These are phyloP conservation scores for Sphaerulina vaccinii DNA, from an alignment of 2,329 filamentous ascomycete genomes.

Conservation along the genomic window DNA sequence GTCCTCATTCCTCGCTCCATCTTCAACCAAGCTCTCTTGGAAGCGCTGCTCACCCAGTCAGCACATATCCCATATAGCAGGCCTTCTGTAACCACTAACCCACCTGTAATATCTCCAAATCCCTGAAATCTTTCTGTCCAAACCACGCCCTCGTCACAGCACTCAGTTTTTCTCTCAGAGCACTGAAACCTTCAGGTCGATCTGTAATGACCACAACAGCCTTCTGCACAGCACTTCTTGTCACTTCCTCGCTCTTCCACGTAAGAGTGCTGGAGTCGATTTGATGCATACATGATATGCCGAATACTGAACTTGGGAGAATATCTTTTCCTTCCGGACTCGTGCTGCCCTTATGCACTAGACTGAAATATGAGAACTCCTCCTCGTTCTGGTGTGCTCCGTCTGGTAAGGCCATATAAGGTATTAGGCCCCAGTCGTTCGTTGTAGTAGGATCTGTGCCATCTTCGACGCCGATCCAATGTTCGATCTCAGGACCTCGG, in stretches of 20 bases:
- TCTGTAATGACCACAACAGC: constrained; percentile 94
- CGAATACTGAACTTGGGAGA: constrained; percentile 65
- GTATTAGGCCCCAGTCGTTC: constrained; percentile 86
- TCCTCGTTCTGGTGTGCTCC: constrained; percentile 92
- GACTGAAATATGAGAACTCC: constrained; percentile 98
- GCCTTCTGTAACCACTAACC: constrained; percentile 25
- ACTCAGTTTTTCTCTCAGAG: constrained; percentile 82
- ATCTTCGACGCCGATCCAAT: constrained; percentile 77
- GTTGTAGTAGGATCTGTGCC: constrained; percentile 74
- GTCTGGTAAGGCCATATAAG: constrained; percentile 96
- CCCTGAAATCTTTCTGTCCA: constrained; percentile 87
- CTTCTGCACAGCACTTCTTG: constrained; percentile 96
- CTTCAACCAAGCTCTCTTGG: constrained; percentile 74
- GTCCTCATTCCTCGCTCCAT: constrained; percentile 62
- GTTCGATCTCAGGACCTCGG: constrained; percentile 84
- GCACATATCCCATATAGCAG: constrained; percentile 8
- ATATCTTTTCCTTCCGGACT: constrained; percentile 20
- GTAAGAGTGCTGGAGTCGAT: constrained; percentile 76
- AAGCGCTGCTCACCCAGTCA: constrained; percentile 60
- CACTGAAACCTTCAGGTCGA: constrained; percentile 83
- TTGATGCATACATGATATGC: constrained; percentile 92
- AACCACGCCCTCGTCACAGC: constrained; percentile 97
- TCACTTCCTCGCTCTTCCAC: constrained; percentile 81
- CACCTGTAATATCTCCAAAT: constrained; percentile 78
- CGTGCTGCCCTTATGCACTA: constrained; percentile 53